Evolutionary conservation across 2,329 filamentous ascomycete genomes (phyloP).

Genomic region (Exophiala xenobiotica): DNA sequence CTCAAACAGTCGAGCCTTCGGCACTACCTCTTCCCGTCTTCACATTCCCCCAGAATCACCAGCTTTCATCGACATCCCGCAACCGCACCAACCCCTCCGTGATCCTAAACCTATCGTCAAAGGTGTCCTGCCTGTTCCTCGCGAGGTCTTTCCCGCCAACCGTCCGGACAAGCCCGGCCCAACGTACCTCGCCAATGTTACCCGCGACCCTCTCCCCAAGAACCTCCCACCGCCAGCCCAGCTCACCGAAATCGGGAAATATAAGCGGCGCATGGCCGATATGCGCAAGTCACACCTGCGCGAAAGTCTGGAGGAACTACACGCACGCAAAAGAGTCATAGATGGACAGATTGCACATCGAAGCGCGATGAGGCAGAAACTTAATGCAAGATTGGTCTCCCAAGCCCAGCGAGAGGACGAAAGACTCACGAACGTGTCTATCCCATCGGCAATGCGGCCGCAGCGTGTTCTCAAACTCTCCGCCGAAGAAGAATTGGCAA

Average conservation of each 20-base stretch:
- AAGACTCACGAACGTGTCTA: slow-evolving; percentile 67
- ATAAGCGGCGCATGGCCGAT: slow-evolving; percentile 73
- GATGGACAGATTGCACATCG: slow-evolving; percentile 39
- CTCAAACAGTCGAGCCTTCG: slow-evolving; percentile 42
- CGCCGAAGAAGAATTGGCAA: slow-evolving; percentile 38
- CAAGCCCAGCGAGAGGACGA: slow-evolving; percentile 75
- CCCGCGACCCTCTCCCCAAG: slow-evolving; percentile 50
- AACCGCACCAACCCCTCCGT: slow-evolving; percentile 50
- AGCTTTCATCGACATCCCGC: slow-evolving; percentile 80
- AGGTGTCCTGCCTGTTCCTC: slow-evolving; percentile 79
- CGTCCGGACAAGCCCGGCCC: slow-evolving; percentile 58
- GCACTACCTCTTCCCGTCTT: slow-evolving; percentile 44
- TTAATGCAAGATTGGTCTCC: slow-evolving; percentile 53
- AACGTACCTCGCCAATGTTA: slow-evolving; percentile 57
- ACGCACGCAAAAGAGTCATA: slow-evolving; percentile 59
- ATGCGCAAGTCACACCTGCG: slow-evolving; percentile 69
- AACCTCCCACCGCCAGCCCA: slow-evolving; percentile 35
- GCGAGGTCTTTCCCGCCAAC: slow-evolving; percentile 69
- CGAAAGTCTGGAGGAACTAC: slow-evolving; percentile 68
- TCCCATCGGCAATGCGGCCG: slow-evolving; percentile 57
- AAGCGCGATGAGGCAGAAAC: slow-evolving; percentile 50
- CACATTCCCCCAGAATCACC: slow-evolving; percentile 80
- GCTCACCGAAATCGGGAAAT: slow-evolving; percentile 43
- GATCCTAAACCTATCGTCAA: slow-evolving; percentile 49
- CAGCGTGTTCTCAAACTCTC: slow-evolving; percentile 29